Conservation (phyloP, 768 basidiomycete species). For the Mycena pura region DNA sequence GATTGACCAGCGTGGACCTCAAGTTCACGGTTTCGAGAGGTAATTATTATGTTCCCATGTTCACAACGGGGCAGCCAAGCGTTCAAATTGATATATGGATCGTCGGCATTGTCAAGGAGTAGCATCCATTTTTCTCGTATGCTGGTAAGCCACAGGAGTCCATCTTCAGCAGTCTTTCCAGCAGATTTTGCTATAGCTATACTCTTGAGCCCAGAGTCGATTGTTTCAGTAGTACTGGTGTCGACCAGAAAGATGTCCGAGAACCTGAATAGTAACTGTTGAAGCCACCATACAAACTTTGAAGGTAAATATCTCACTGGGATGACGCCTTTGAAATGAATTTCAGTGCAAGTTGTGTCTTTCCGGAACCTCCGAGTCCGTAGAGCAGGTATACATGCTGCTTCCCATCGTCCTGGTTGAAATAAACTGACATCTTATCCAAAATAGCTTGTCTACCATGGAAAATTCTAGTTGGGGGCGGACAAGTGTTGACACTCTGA, state of each 20-base stretch:
- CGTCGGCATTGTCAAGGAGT: neutral
- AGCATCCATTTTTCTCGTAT: neutral
- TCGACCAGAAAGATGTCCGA: neutral
- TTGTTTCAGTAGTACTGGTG: neutral
- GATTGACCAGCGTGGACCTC: neutral
- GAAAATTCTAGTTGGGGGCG: neutral
- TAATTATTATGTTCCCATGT: conserved; percentile 17
- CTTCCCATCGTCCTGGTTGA: neutral
- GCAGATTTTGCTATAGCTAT: neutral
- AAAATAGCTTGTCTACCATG: neutral
- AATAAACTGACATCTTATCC: neutral
- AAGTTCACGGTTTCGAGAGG: conserved; percentile 2
- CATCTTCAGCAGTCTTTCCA: neutral
- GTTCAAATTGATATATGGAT: neutral
- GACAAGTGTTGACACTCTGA: neutral
- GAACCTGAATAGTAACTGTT: neutral
- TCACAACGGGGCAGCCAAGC: neutral
- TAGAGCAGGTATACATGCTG: neutral
- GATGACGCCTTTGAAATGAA: neutral
- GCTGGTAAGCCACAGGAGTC: neutral
- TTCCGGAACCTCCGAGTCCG: conserved; percentile 11
- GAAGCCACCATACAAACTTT: neutral
- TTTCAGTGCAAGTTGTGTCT: conserved; percentile 13
- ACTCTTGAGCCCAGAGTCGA: neutral
- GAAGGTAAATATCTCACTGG: neutral